Conservation (phyloP, 1,139 yeast genomes). For the Protomyces macrosporus region DNA sequence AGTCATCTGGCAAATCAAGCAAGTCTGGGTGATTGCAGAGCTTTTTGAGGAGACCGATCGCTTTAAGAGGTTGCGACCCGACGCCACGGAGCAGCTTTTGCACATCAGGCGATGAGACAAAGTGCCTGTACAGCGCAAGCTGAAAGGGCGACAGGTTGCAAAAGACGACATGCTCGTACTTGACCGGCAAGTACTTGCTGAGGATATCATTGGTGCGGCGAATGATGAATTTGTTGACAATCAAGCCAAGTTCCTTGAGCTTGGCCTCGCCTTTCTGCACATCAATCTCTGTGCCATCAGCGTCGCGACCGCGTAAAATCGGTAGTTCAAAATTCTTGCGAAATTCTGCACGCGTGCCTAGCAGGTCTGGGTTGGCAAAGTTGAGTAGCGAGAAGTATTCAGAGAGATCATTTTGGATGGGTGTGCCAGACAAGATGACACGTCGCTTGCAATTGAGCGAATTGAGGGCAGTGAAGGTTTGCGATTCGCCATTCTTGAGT, state of each 20-base stretch:
- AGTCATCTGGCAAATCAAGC: slow-evolving; percentile 66
- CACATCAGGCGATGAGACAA: slow-evolving; percentile 76
- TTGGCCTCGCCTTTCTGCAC: slow-evolving; percentile 66
- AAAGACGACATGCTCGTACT: slow-evolving; percentile 92
- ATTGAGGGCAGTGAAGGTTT: slow-evolving; percentile 82
- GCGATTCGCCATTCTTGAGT: slow-evolving; percentile 87
- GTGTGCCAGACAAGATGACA: slow-evolving; percentile 93
- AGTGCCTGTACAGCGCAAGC: slow-evolving; percentile 60
- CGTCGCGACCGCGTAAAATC: slow-evolving; percentile 81
- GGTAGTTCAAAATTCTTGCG: slow-evolving; percentile 76
- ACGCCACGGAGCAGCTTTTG: slow-evolving; percentile 56
- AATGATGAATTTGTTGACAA: slow-evolving; percentile 86
- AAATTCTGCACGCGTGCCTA: slow-evolving; percentile 80
- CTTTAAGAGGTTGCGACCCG: slow-evolving; percentile 81
- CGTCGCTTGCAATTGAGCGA: slow-evolving; percentile 78
- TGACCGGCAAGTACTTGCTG: slow-evolving; percentile 88
- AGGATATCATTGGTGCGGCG: slow-evolving; percentile 92
- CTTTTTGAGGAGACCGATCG: slow-evolving; percentile 82
- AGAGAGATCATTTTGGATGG: slow-evolving; percentile 91
- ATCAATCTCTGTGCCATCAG: slow-evolving; percentile 80
- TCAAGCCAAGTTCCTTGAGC: slow-evolving; percentile 60
- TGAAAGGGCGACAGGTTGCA: slow-evolving; percentile 81
- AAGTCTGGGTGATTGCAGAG: slow-evolving; percentile 91
- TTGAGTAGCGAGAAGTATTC: slow-evolving; percentile 88
- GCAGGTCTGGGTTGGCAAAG: slow-evolving; percentile 90